Evolutionary conservation across 2,329 filamentous ascomycete species (phyloP).

Genomic region (Pseudocercospora cruenta): DNA sequence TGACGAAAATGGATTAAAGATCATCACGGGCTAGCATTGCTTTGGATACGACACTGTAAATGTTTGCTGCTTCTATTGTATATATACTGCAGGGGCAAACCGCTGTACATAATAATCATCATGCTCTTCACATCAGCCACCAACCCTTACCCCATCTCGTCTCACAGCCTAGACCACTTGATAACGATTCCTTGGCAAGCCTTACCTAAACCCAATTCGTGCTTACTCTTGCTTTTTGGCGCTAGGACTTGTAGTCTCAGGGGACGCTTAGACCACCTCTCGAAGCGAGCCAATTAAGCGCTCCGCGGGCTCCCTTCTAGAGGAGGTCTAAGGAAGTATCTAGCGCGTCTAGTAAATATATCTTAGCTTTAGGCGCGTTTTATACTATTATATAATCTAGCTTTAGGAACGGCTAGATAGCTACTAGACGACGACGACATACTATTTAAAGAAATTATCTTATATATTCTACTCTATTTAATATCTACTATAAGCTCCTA

Average conservation of each 20-base stretch:
- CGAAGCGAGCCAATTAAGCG: no score
- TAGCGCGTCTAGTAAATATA: no score
- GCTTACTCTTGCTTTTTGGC: not conserved
- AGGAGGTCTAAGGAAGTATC: no score
- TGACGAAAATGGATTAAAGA: not conserved
- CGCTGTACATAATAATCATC: constrained; percentile 14
- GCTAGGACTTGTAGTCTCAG: not conserved
- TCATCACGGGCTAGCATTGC: constrained; percentile 1
- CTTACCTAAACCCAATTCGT: constrained; percentile 2
- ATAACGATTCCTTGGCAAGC: not conserved
- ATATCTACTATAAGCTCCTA: no score
- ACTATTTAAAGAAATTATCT: no score
- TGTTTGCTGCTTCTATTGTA: constrained; percentile 4
- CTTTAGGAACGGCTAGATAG: no score
- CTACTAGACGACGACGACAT: no score
- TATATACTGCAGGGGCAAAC: not conserved
- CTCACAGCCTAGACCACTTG: not conserved
- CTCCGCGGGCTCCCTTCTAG: no score
- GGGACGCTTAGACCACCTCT: no score
- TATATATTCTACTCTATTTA: no score
- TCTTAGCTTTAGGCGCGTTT: no score
- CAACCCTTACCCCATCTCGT: not conserved
- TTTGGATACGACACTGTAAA: not conserved
- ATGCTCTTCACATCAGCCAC: not conserved
- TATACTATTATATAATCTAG: no score